Base-by-base conservation (phyloP, 192 early-diverging fungal genomes). In the Backusella circina region DNA sequence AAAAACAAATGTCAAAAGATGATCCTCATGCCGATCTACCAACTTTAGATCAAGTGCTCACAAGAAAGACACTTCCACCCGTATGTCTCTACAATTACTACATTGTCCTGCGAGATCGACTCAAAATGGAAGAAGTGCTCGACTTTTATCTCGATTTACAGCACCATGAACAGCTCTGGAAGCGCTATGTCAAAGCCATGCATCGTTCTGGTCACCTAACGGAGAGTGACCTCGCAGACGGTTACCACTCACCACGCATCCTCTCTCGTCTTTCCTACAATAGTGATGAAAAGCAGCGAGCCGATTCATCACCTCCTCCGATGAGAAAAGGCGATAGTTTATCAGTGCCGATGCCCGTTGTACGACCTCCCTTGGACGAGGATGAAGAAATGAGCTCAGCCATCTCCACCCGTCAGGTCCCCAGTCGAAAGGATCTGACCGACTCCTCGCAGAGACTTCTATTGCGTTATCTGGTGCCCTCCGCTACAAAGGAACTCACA, bases 31-130 rank as follows among this genome's bases (percentile, higher is more conserved):
- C 35, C 23, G 75, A 80, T 9, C 82, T 94, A 67, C 93, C 93
- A 3, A 88, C 87, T n/a, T 79, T 94, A 30, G 87, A 92, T 41
- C 86, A 93, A 75, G 90, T 91, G 16, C 84, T 94, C 9, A 73
- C 84, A 65, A 84, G 93, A 26, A 90, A 88, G 51, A 91, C 91
- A 1, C 72, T 83, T 36, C 90, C 89, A 9, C 93, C 93, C 2
- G 84, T 94, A 32, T 94, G 93, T 68, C 80, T 94, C n/a, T 93
- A 85, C 71, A 93, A 93, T 76, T 93, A 88, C 81, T 94, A 91
- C 79, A 82, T 92, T 61, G 88, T 90, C 44, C 86, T 94, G 84
- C 80, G 90, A n/a, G 91, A 93, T 72, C 77, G 86, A 61, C 88
- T 91, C 64, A 75, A 82, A 35, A 83, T 83, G n/a, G 81, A 88